A percentile compares a stretch with the other conserved stretches of the same genome.
phyloP scores from a whole-genome alignment of 805 yeast species.

The Scheffersomyces stipitis region DNA sequence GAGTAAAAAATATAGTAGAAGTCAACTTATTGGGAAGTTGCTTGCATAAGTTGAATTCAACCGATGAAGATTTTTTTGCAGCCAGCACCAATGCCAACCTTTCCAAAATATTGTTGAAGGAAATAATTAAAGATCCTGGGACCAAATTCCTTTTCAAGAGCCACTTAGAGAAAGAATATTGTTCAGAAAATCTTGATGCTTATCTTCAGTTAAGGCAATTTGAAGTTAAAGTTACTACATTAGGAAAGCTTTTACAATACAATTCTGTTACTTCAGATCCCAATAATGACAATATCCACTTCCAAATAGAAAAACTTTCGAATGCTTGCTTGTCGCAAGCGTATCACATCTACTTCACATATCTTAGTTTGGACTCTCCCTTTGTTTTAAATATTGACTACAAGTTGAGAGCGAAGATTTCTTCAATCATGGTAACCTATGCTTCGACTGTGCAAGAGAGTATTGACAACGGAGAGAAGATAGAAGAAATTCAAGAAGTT shows the following conservation, averaged over 20 bases:
- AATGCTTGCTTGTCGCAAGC: slow-evolving; percentile 60
- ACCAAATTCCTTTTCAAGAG: slow-evolving; percentile 62
- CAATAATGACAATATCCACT: slow-evolving; percentile 20
- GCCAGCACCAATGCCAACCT: not conserved
- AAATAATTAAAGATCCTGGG: slow-evolving; percentile 72
- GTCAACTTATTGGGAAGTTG: not conserved
- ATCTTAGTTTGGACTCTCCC: slow-evolving; percentile 65
- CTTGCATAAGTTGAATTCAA: not conserved
- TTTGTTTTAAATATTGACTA: slow-evolving; percentile 70
- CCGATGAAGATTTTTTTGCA: not conserved
- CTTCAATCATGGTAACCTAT: slow-evolving; percentile 14
- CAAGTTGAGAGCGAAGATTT: slow-evolving; percentile 43
- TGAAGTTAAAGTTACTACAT: slow-evolving; percentile 34
- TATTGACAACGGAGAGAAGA: too few species aligned
- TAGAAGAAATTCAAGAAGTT: not conserved
- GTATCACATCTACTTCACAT: slow-evolving; percentile 64
- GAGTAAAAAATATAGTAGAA: not conserved
- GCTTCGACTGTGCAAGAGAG: too few species aligned
- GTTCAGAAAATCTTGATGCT: slow-evolving; percentile 77
- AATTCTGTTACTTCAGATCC: slow-evolving; percentile 5
- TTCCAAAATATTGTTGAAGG: slow-evolving; percentile 23
- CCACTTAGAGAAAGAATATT: slow-evolving; percentile 63
- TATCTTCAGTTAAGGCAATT: slow-evolving; percentile 59
- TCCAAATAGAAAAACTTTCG: slow-evolving; percentile 38
- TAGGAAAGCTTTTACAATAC: slow-evolving; percentile 7